These are phyloP conservation scores for Xylaria longipes DNA, from an alignment of 495 filamentous ascomycete genomes.

Conservation along the genomic window DNA sequence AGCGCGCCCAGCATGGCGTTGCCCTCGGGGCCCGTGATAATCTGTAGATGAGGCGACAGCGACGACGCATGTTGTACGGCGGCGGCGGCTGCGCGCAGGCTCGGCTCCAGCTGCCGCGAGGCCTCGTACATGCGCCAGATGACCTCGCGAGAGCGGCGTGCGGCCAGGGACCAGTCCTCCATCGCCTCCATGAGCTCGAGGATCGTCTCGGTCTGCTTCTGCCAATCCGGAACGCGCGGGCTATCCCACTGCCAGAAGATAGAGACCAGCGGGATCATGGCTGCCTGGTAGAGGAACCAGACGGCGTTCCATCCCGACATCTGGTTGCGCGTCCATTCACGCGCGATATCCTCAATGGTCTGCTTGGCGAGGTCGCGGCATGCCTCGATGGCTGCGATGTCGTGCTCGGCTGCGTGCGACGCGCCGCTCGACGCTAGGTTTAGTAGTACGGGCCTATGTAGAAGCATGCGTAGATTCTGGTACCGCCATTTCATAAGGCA, in stretches of 20 bases:
- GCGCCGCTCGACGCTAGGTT: conserved; percentile 72
- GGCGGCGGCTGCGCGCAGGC: conserved; percentile 35
- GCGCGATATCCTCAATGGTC: conserved; percentile 73
- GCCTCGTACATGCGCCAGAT: conserved; percentile 75
- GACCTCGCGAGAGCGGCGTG: conserved; percentile 71
- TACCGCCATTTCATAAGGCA: conserved; percentile 85
- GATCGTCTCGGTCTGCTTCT: conserved; percentile 72
- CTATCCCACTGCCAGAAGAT: conserved; percentile 71
- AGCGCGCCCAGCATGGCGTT: conserved; percentile 40
- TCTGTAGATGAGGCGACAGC: conserved; percentile 33
- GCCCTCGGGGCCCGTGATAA: conserved; percentile 42
- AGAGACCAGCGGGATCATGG: conserved; percentile 76
- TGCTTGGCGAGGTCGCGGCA: conserved; percentile 72
- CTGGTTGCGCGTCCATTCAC: conserved; percentile 72
- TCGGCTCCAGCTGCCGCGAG: conserved; percentile 47
- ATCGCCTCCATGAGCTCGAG: conserved; percentile 72
- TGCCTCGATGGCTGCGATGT: conserved; percentile 70
- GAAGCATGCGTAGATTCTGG: conserved; percentile 77
- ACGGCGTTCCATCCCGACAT: conserved; percentile 83
- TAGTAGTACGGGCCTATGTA: conserved; percentile 77
- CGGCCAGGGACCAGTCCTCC: conserved; percentile 73
- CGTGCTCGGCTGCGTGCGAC: conserved; percentile 67
- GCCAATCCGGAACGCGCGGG: conserved; percentile 59
- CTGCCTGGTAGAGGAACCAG: conserved; percentile 83
- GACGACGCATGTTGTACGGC: conserved; percentile 31